A percentile compares a stretch with the other conserved stretches of the same genome.
phyloP scores from a whole-genome alignment of 768 basidiomycete species.

The Leucosporidium scottii region DNA sequence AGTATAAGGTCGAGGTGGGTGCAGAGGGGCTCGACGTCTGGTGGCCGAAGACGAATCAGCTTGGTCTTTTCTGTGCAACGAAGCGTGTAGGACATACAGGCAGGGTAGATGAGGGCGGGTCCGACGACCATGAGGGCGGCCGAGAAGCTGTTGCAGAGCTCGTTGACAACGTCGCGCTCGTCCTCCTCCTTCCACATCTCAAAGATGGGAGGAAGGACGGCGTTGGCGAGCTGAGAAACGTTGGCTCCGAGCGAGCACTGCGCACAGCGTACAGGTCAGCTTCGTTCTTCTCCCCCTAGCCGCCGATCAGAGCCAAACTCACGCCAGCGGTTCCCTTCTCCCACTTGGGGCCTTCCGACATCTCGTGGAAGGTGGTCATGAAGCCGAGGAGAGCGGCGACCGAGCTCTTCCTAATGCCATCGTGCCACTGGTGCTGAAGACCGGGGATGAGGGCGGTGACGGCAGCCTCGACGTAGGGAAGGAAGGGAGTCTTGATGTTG shows the following conservation, averaged over 20 bases:
- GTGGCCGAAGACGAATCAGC: neutral
- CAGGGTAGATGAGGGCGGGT: constrained; percentile 66
- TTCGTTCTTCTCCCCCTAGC: neutral
- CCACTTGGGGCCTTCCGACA: constrained; percentile 78
- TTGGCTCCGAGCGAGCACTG: constrained; percentile 45
- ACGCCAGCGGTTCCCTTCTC: constrained; percentile 52
- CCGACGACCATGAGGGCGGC: constrained; percentile 90
- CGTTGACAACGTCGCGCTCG: constrained; percentile 83
- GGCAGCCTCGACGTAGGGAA: constrained; percentile 79
- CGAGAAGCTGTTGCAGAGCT: constrained; percentile 77
- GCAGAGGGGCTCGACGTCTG: constrained; percentile 64
- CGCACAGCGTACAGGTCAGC: neutral
- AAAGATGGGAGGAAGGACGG: constrained; percentile 64
- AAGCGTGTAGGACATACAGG: constrained; percentile 60
- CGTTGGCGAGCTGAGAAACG: constrained; percentile 71
- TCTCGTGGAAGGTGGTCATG: constrained; percentile 82
- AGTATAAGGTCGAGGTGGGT: constrained; percentile 75
- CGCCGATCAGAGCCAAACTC: neutral
- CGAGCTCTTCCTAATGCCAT: constrained; percentile 91
- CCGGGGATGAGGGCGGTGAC: constrained; percentile 70
- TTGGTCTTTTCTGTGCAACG: too few relatives aligned
- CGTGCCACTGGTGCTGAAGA: constrained; percentile 79
- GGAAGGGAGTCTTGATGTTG: constrained; percentile 71
- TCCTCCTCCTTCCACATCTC: constrained; percentile 92
- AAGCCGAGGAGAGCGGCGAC: constrained; percentile 81